Conservation (phyloP, 257 asterid genomes). For the Phtheirospermum japonicum region DNA sequence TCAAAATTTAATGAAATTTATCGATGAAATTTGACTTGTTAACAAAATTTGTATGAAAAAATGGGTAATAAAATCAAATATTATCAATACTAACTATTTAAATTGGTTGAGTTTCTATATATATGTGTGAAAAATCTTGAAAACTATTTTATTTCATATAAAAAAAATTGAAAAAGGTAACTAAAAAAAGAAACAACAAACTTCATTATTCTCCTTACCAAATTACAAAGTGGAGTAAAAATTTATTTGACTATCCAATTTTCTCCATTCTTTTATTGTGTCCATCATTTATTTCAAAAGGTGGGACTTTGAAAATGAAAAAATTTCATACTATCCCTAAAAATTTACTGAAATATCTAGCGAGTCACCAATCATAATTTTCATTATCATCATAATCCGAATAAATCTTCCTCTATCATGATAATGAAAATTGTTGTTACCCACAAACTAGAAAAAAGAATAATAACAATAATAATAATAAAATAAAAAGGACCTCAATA, state of each 20-base stretch:
- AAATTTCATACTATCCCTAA: constrained; percentile 32
- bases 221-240: background rate
- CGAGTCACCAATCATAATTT: constrained; percentile 24
- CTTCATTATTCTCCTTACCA: constrained; percentile 11
- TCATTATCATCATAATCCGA: constrained; percentile 12
- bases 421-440: too few relatives aligned
- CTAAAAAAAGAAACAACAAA: too few relatives aligned
- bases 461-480: background rate
- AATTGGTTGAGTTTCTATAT: too few relatives aligned
- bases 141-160: too few relatives aligned
- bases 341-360: constrained; percentile 23
- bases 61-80: too few relatives aligned
- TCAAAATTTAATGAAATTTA: too few relatives aligned
- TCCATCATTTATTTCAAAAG: constrained; percentile 24
- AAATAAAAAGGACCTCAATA: background rate
- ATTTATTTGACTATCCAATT: background rate
- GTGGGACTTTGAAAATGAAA: constrained; percentile 21
- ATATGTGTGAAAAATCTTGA: too few relatives aligned
- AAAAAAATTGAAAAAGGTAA: too few relatives aligned
- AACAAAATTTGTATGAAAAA: too few relatives aligned
- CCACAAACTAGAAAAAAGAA: too few relatives aligned
- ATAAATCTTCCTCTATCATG: constrained; percentile 4
- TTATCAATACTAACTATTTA: too few relatives aligned
- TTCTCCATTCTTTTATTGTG: constrained; percentile 5
- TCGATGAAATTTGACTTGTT: too few relatives aligned